Conservation (phyloP, 352 stramenopile genomes). For the Phytophthora pinifolia region DNA sequence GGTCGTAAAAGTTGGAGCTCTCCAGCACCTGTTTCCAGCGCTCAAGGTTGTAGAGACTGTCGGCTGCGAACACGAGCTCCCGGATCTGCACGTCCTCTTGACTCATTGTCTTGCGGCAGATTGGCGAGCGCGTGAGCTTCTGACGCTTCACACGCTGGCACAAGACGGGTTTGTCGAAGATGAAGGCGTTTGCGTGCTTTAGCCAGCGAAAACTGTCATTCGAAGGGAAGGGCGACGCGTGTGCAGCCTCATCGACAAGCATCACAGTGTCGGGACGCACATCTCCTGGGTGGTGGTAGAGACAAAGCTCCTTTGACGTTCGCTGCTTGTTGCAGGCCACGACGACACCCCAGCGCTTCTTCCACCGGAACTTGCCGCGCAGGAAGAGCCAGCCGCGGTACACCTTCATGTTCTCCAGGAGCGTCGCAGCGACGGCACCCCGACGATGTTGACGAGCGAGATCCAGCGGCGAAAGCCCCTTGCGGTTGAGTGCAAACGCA, state of each 20-base stretch:
- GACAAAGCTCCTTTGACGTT: slow-evolving; percentile 48
- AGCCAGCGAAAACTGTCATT: slow-evolving; percentile 37
- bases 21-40: slow-evolving; percentile 39
- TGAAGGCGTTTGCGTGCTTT: slow-evolving; percentile 41
- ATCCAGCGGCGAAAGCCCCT: slow-evolving; percentile 59
- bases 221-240: slow-evolving; percentile 23
- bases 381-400: slow-evolving; percentile 62
- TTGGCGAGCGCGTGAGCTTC: slow-evolving; percentile 42
- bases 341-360: slow-evolving; percentile 57
- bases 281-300: slow-evolving; percentile 41
- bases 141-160: slow-evolving; percentile 34
- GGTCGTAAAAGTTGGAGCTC: slow-evolving; percentile 33
- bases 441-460: slow-evolving; percentile 49
- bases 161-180: slow-evolving; percentile 43
- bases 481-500: slow-evolving; percentile 53
- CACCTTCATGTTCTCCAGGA: slow-evolving; percentile 52
- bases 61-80: slow-evolving; percentile 40
- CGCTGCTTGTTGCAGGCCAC: slow-evolving; percentile 55
- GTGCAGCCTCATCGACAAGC: slow-evolving; percentile 36
- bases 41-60: slow-evolving; percentile 32
- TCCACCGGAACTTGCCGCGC: slow-evolving; percentile 52
- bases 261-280: slow-evolving; percentile 34
- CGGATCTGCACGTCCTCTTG: slow-evolving; percentile 38
- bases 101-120: slow-evolving; percentile 45
- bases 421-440: slow-evolving; percentile 31